Percentiles rank a stretch among this genome's conserved stretches.
Conservation (phyloP, 306 rosid genomes). For the Dalbergia oliveri region DNA sequence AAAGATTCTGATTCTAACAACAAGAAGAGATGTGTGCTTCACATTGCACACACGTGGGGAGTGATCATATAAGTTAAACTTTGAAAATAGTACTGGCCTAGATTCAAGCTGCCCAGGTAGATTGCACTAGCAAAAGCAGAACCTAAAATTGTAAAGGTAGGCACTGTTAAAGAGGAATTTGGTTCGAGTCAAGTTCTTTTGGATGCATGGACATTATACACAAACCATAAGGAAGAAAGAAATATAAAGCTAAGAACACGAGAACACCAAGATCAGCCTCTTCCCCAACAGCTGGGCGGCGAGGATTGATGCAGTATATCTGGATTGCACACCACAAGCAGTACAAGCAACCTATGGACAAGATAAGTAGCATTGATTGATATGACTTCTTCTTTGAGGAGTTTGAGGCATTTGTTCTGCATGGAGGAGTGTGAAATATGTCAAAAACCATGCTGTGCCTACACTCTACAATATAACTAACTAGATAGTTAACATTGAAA, state of each 20-base stretch:
- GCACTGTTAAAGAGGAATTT: slow-evolving; percentile 60
- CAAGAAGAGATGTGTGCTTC: slow-evolving; percentile 17
- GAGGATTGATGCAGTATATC: slow-evolving; percentile 73
- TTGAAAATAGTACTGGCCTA: background rate
- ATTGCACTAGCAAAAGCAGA: slow-evolving; percentile 22
- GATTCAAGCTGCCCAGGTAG: slow-evolving; percentile 5
- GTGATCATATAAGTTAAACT: slow-evolving; percentile 3
- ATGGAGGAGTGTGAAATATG: slow-evolving; percentile 12
- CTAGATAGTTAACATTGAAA: slow-evolving; percentile 21
- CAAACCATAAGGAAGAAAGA: slow-evolving; percentile 73
- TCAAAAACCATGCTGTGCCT: slow-evolving; percentile 23
- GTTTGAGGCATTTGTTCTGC: slow-evolving; percentile 68
- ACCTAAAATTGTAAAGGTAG: background rate
- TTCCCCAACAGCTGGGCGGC: slow-evolving; percentile 86
- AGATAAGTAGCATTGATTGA: slow-evolving; percentile 65
- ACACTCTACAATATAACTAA: background rate
- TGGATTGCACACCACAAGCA: slow-evolving; percentile 85
- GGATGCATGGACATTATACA: slow-evolving; percentile 73
- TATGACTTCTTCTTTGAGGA: slow-evolving; percentile 59
- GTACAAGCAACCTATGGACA: slow-evolving; percentile 66
- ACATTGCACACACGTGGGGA: background rate
- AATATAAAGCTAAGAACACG: slow-evolving; percentile 66
- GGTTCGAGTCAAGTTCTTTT: slow-evolving; percentile 57
- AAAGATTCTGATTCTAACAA: slow-evolving; percentile 4
- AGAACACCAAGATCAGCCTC: slow-evolving; percentile 96